phyloP scores from a whole-genome alignment of 1,284 basidiomycete genomes.

The Rhodotorula sp. region DNA sequence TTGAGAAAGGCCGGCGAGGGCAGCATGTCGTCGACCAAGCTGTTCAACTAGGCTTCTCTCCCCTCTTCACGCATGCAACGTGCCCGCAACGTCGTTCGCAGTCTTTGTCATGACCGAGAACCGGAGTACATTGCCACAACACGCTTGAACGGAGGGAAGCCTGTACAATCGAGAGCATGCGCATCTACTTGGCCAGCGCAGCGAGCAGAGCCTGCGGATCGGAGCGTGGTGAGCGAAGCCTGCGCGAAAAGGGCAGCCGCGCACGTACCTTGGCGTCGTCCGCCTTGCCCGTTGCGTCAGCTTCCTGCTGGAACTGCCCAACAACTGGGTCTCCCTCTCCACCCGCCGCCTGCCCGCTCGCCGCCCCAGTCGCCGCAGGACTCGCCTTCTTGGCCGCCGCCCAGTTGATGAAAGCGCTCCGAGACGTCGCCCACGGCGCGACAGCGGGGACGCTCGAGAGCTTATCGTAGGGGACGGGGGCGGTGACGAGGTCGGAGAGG shows the following conservation, averaged over 20 bases:
- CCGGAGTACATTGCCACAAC: neutral
- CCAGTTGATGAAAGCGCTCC: constrained; percentile 37
- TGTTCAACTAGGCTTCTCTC: constrained; percentile 48
- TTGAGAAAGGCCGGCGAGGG: constrained; percentile 49
- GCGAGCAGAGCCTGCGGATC: constrained; percentile 3
- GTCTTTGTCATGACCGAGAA: neutral
- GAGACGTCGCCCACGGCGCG: constrained; percentile 22
- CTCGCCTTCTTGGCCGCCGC: constrained; percentile 27
- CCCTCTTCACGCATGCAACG: neutral
- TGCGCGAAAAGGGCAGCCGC: no score
- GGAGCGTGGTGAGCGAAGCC: no score
- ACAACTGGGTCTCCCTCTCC: constrained; percentile 3
- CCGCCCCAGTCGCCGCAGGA: neutral
- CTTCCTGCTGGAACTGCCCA: constrained; percentile 1
- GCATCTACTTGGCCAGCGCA: neutral
- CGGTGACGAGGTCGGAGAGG: constrained; percentile 23
- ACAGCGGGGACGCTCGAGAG: neutral
- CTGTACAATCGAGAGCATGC: neutral
- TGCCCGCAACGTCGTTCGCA: neutral
- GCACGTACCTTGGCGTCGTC: constrained; percentile 18
- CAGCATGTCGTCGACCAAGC: constrained; percentile 49
- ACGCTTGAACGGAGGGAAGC: neutral
- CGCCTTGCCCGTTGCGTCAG: constrained; percentile 8
- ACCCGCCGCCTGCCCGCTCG: neutral
- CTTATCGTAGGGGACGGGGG: constrained; percentile 14